These are phyloP conservation scores for Elongisporangium prolatum DNA, from an alignment of 352 stramenopile genomes.

Conservation along the genomic window DNA sequence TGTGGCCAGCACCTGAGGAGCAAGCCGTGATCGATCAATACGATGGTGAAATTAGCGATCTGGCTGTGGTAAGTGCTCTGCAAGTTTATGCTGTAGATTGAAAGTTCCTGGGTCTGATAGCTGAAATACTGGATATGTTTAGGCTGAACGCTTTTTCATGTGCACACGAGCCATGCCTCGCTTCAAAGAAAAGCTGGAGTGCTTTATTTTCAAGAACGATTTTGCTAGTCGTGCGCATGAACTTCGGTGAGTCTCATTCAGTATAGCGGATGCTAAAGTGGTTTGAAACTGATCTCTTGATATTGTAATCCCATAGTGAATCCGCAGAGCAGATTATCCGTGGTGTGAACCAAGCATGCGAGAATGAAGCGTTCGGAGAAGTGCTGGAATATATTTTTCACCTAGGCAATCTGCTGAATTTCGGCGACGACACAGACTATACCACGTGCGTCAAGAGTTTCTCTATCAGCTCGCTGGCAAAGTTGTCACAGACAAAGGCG, in stretches of 20 bases:
- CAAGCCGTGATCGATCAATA: constrained; percentile 67
- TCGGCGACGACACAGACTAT: constrained; percentile 45
- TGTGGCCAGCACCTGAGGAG: constrained; percentile 76
- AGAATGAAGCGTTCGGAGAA: constrained; percentile 52
- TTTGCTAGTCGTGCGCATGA: constrained; percentile 63
- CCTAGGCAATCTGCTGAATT: constrained; percentile 63
- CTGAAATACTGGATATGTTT: not conserved
- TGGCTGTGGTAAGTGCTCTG: constrained; percentile 9
- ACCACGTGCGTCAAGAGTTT: constrained; percentile 54
- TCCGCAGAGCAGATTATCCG: constrained; percentile 45
- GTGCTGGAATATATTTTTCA: constrained; percentile 70
- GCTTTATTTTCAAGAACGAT: constrained; percentile 77
- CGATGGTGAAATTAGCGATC: constrained; percentile 32
- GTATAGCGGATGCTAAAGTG: not conserved
- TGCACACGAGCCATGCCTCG: constrained; percentile 51
- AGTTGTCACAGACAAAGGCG: constrained; percentile 78
- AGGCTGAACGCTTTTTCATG: constrained; percentile 75
- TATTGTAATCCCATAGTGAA: not conserved
- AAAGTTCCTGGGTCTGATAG: not conserved
- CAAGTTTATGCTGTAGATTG: not conserved
- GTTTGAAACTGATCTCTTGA: not conserved
- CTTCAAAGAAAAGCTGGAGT: constrained; percentile 68
- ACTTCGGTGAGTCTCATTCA: constrained; percentile 38
- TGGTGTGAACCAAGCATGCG: constrained; percentile 66
- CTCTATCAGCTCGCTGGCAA: constrained; percentile 68